Base-by-base conservation (phyloP, 1,284 basidiomycete species). In the Uromyces viciae-fabae region DNA sequence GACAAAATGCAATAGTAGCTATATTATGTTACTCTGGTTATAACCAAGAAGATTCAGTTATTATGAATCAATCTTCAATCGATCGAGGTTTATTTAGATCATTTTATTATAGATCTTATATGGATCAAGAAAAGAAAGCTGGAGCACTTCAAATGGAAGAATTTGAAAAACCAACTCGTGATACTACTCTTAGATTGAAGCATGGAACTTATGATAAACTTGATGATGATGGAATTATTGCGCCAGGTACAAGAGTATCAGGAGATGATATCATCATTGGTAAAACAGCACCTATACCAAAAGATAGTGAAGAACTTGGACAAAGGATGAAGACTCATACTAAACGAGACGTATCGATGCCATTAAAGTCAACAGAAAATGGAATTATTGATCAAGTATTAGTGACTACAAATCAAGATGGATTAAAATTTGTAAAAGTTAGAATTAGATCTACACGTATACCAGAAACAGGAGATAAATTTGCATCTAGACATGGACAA, bases 11-110 rank as follows among this genome's bases (percentile, higher is more conserved):
- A 66, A 95, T 98, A 83, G 95, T 99, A 68, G 96, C 97, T 3
- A 99, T 99, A 86, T 89, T 99, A 74, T 98, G 95, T 85, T 99
- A 99, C 88, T 98, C 95, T 84, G 96, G 96, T 43, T 99, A 99
- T 88, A 99, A 99, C 87, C 97, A 99, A 87, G 97, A 99, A 91
- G 97, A 99, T 90, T 99, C 97, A 83, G 96, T 99, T 87, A 99
- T 99, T 87, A 98, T 99, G 96, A 99, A 99, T 87, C 96, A 99
- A 87, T 94, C 93, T 83, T 97, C 96, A 28, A 94, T 99, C 85
- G 96, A 99, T 85, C 93, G 97, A 81, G 96, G 97, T 82, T 89
- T 99, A 46, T 99, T 99, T 92, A 91, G 96, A 40, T 97, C 95
- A 88, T 92, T 99, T 85, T 99, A 99, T 87, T 99, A 98, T 87